Base-by-base conservation (phyloP, 345 rosid species). In the Brassica juncea region DNA sequence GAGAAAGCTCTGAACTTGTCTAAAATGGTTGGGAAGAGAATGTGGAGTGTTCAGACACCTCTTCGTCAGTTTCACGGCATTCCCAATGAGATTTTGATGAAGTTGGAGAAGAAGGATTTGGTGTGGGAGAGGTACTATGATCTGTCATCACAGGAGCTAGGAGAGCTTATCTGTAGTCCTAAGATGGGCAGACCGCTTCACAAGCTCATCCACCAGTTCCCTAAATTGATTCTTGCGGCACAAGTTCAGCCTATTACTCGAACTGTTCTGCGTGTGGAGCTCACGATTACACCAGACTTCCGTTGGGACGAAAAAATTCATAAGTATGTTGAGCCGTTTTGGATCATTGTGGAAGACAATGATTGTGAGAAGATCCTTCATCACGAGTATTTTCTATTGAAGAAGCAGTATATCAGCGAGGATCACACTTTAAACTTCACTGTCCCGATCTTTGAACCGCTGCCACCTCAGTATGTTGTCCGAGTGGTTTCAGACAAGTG, bases 111-210 rank as follows among this genome's bases (percentile, higher is more conserved):
- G 91, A 94, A 93, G 79, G 97, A 93, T 85, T 86, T 92, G 88
- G 88, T 92, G n/a, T 94, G 99, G 99, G 97, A 93, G 74, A 89
- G 98, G 82, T 93, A 90, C 77, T 93, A 93, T 81, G 99, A 93
- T 78, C 90, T 94, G 23, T 88, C 97, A 72, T 74, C 98, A 2
- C 94, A 91, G 84, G 96, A 93, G 87, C 86, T 95, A 35, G 99
- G 99, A 19, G 98, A 95, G 82, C 97, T 93, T 68, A 86, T 95
- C 67, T 92, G 94, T 57, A 85, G 77, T 67, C 87, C 93, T 30
- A 93, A 90, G 86, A 89, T 93, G 97, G 99, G 99, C 70, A 88
- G 90, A 72, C 87, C 88, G 15, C 88, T 95, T 80, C 92, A 95
- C 88, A 93, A 80, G 86, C 85, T 86, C 81, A 88, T 95, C 74